A percentile compares a stretch with the other conserved stretches of the same genome.
These are phyloP conservation scores for Gleditsia sinensis DNA, from an alignment of 306 rosid species.

Conservation along the genomic window DNA sequence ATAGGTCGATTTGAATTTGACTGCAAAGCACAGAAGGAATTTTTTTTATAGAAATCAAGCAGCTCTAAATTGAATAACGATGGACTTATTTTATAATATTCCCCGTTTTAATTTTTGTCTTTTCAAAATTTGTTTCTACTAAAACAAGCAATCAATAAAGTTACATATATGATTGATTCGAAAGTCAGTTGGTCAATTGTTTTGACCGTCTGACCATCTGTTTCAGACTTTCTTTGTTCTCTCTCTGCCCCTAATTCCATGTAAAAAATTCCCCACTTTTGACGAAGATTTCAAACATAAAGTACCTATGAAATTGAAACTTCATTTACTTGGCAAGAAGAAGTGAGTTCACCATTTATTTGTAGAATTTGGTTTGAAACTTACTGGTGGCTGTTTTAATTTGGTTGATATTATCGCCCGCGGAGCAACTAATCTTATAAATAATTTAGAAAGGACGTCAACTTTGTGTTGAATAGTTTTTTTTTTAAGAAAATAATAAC, in stretches of 20 bases:
- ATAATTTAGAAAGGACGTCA: constrained; percentile 24
- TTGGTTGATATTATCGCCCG: background rate
- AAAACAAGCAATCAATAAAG: background rate
- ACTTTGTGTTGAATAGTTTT: background rate
- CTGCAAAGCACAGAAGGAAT: background rate
- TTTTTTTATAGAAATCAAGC: background rate
- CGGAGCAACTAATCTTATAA: background rate
- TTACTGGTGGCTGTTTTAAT: background rate
- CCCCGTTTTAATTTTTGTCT: background rate
- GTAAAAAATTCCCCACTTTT: background rate
- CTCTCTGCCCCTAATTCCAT: background rate
- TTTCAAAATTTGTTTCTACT: background rate
- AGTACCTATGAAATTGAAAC: background rate
- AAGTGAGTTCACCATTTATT: background rate
- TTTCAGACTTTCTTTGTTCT: constrained; percentile 6
- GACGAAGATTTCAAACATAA: background rate
- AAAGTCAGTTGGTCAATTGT: constrained; percentile 2
- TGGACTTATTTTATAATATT: constrained; percentile 15
- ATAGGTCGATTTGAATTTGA: background rate
- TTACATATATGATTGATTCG: constrained; percentile 15
- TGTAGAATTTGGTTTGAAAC: background rate
- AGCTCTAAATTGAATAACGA: background rate
- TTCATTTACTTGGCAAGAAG: constrained; percentile 27
- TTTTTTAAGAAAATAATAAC: background rate
- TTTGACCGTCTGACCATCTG: constrained; percentile 37